A percentile compares a stretch with the other conserved stretches of the same genome.
phyloP scores from a whole-genome alignment of 2,329 filamentous ascomycete species.

The Colletotrichum spaethianum region DNA sequence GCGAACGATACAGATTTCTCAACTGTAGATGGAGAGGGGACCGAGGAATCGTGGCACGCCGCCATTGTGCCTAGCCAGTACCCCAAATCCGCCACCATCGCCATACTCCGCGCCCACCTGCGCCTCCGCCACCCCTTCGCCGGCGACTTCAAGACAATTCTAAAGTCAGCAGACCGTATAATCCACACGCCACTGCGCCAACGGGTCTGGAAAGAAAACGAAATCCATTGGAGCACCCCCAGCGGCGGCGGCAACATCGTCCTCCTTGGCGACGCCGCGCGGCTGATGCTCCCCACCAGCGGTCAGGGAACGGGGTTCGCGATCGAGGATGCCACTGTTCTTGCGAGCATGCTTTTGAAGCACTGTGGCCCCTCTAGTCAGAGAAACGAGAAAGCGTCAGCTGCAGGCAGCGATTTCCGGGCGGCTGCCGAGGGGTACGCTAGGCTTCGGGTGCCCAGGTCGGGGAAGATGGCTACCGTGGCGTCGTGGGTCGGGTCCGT shows the following conservation, averaged over 20 bases:
- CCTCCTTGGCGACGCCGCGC: conserved; percentile 45
- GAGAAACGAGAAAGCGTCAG: not conserved
- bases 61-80: conserved; percentile 29
- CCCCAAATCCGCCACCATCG: conserved; percentile 12
- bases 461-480: conserved; percentile 44
- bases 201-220: conserved; percentile 45
- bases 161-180: conserved; percentile 44
- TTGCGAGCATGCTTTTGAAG: conserved; percentile 43
- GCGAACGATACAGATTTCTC: too few species aligned
- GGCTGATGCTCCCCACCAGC: conserved; percentile 47
- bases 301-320: conserved; percentile 47
- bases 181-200: conserved; percentile 45
- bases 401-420: not conserved
- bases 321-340: conserved; percentile 46
- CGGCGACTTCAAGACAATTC: conserved; percentile 42
- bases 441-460: conserved; percentile 40
- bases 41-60: conserved; percentile 9
- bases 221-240: conserved; percentile 42
- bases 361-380: not conserved
- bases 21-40: not conserved
- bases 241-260: conserved; percentile 35
- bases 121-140: conserved; percentile 43
- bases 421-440: conserved; percentile 44
- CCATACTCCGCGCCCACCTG: conserved; percentile 21
- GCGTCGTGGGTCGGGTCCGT: conserved; percentile 39